Conservation (phyloP, 2,329 filamentous ascomycete species). For the Clonostachys solani region DNA sequence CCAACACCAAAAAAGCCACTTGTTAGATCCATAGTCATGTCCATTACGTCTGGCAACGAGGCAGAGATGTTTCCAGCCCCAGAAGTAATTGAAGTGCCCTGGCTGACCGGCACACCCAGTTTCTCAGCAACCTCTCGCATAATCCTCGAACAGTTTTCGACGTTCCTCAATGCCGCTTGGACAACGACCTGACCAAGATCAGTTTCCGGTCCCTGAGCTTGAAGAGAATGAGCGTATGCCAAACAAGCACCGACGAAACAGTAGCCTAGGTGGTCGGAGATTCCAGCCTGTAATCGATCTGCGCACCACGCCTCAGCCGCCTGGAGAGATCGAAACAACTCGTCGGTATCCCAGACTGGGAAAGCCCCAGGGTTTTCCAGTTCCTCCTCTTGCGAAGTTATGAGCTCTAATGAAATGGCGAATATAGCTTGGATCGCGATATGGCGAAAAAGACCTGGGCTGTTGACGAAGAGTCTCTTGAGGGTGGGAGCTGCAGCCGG, state of each 20-base stretch:
- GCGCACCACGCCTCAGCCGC: neutral
- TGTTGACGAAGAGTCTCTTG: neutral
- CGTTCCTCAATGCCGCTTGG: no score
- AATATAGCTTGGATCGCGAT: conserved; percentile 1
- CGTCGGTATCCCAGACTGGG: neutral
- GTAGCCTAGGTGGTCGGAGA: neutral
- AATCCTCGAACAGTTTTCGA: no score
- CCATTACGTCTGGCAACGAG: no score
- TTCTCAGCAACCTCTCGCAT: no score
- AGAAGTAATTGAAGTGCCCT: no score
- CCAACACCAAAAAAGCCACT: no score
- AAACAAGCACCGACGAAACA: neutral
- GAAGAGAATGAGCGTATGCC: neutral
- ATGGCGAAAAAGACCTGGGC: neutral
- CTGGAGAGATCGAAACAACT: neutral
- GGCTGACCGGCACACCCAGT: no score
- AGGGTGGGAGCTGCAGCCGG: neutral
- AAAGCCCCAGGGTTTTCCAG: neutral
- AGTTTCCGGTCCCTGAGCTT: neutral
- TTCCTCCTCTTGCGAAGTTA: neutral
- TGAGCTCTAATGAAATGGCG: neutral
- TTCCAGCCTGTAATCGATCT: neutral
- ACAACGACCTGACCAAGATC: no score
- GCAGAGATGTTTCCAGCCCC: no score
- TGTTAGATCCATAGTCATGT: no score